Percentiles rank a stretch among this genome's conserved stretches.
Conservation (phyloP, 495 filamentous ascomycete genomes). For the Aspergillus homomorphus region DNA sequence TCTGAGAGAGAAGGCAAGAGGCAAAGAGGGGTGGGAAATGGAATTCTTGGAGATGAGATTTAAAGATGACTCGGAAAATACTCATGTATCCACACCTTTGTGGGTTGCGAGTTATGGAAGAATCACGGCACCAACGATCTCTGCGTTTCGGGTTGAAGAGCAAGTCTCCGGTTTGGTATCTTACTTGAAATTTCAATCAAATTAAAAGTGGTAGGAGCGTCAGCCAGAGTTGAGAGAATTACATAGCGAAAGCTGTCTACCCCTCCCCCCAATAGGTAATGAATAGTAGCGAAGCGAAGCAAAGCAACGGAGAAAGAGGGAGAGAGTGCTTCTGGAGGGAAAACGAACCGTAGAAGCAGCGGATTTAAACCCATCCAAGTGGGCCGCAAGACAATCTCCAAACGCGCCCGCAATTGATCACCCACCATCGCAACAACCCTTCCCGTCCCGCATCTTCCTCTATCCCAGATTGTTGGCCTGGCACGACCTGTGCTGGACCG, state of each 20-base stretch:
- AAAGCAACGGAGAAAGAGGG: neutral
- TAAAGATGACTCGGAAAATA: slow-evolving; percentile 7
- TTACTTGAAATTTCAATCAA: neutral
- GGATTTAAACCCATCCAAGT: neutral
- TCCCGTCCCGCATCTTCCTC: neutral
- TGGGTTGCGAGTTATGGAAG: neutral
- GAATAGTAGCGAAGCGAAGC: too few relatives aligned
- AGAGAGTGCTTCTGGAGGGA: neutral
- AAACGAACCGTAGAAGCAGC: neutral
- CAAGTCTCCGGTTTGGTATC: neutral
- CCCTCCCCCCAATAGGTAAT: too few relatives aligned
- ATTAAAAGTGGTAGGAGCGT: neutral
- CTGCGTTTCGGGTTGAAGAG: neutral
- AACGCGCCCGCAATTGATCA: neutral
- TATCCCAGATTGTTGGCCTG: too few relatives aligned
- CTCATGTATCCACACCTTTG: neutral
- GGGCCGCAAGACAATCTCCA: neutral
- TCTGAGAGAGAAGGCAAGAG: neutral
- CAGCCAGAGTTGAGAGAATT: neutral
- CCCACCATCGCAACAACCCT: too few relatives aligned
- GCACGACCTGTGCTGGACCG: neutral
- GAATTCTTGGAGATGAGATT: neutral
- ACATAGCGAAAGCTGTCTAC: neutral
- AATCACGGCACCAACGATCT: neutral
- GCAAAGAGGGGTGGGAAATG: neutral